Evolutionary conservation across 2,329 filamentous ascomycete species (phyloP).

Genomic region (Aspergillus fructus): DNA sequence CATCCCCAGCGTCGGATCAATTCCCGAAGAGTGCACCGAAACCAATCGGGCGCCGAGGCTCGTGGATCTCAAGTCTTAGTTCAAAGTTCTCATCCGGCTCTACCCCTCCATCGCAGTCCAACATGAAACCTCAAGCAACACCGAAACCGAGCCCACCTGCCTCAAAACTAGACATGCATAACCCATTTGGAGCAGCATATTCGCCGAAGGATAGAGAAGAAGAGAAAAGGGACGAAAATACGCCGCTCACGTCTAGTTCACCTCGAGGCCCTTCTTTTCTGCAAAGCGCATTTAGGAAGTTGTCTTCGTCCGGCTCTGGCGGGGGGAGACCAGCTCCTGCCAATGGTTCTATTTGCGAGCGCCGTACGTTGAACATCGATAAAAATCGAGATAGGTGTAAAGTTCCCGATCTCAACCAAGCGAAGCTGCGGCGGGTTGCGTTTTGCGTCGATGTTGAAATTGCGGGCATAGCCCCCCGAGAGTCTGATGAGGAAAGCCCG

Average conservation of each 20-base stretch:
- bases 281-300: conserved; percentile 73
- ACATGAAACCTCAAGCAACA: conserved; percentile 30
- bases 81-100: conserved; percentile 76
- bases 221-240: conserved; percentile 36
- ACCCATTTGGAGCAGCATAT: conserved; percentile 46
- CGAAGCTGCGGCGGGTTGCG: conserved; percentile 81
- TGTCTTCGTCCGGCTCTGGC: conserved; percentile 66
- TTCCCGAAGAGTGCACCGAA: conserved; percentile 29
- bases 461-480: conserved; percentile 80
- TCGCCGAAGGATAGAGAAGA: conserved; percentile 46
- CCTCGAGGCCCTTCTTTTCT: conserved; percentile 75
- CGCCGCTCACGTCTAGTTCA: conserved; percentile 58
- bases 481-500: conserved; percentile 53
- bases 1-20: conserved; percentile 16
- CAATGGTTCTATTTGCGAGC: conserved; percentile 72
- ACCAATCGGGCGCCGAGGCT: conserved; percentile 61
- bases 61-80: conserved; percentile 92
- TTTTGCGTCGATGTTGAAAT: conserved; percentile 99
- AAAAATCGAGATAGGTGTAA: conserved; percentile 73
- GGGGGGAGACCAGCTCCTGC: conserved; percentile 53
- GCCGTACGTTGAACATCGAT: conserved; percentile 83
- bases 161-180: conserved; percentile 38
- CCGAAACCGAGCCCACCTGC: conserved; percentile 34
- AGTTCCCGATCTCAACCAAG: conserved; percentile 74
- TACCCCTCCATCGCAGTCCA: conserved; percentile 40